Percentiles rank a stretch among this genome's conserved stretches.
These are phyloP conservation scores for Chlamydomonas schloesseri DNA, from an alignment of 139 green algal genomes.

Conservation along the genomic window DNA sequence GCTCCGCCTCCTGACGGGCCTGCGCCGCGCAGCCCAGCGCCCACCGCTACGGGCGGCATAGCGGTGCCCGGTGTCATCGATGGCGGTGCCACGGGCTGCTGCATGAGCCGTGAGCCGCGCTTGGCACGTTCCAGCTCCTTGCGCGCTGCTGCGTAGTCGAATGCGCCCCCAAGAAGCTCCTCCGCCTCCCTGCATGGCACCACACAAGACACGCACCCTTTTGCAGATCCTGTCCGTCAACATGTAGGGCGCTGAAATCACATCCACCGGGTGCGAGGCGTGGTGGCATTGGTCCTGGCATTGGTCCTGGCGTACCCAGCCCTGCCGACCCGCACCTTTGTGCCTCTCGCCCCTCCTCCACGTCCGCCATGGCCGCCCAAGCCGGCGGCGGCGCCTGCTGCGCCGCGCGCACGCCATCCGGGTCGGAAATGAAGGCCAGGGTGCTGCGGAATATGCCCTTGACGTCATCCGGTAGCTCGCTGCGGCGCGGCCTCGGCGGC, in stretches of 20 bases:
- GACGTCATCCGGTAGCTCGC: constrained; percentile 9
- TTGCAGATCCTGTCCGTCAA: too few relatives aligned
- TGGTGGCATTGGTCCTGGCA: too few relatives aligned
- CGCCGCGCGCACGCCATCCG: background rate
- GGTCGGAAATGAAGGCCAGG: constrained; percentile 31
- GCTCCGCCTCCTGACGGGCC: background rate
- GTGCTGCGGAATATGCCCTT: background rate
- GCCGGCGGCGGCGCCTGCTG: background rate
- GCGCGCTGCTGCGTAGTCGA: constrained; percentile 15
- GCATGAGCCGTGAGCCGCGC: background rate
- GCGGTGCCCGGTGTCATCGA: too few relatives aligned
- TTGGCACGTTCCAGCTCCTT: constrained; percentile 10
- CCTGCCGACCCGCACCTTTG: background rate
- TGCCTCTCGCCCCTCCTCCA: constrained; percentile 20
- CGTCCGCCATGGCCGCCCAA: constrained; percentile 28
- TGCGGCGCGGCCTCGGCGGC: background rate
- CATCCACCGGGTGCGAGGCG: too few relatives aligned
- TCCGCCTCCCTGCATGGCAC: constrained; percentile 16
- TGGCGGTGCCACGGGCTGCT: background rate
- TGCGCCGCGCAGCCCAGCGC: too few relatives aligned
- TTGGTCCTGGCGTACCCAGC: too few relatives aligned
- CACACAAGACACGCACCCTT: too few relatives aligned
- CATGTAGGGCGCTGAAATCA: too few relatives aligned
- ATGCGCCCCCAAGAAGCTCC: constrained; percentile 35
- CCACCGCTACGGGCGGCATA: too few relatives aligned